A percentile compares a stretch with the other conserved stretches of the same genome.
These are phyloP conservation scores for Yarrowia osloensis DNA, from an alignment of 805 yeast genomes.

Conservation along the genomic window DNA sequence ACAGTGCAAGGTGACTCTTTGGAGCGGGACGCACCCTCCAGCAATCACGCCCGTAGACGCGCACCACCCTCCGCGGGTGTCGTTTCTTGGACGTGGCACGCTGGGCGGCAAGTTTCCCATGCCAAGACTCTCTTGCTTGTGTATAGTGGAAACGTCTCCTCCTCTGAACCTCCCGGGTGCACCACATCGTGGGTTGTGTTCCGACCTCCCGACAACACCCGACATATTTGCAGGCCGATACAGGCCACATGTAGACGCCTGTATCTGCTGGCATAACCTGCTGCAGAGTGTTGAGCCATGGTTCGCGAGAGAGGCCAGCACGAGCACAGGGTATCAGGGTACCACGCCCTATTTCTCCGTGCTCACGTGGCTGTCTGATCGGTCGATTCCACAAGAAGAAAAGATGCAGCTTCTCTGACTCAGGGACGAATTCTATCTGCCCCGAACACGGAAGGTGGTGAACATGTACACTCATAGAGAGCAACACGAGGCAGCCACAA, in stretches of 20 bases:
- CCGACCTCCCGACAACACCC: constrained; percentile 6
- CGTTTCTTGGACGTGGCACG: not conserved
- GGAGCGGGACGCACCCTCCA: not conserved
- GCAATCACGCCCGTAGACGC: too few species aligned
- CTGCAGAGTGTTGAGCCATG: too few species aligned
- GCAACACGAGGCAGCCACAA: not conserved
- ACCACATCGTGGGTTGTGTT: not conserved
- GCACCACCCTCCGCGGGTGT: not conserved
- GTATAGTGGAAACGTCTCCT: not conserved
- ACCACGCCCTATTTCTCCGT: not conserved
- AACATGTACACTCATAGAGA: not conserved
- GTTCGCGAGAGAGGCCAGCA: too few species aligned
- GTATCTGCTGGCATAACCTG: not conserved
- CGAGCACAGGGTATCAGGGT: too few species aligned
- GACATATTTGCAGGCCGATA: constrained; percentile 2
- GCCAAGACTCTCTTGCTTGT: not conserved
- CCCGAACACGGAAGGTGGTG: not conserved
- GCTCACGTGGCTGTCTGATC: constrained; percentile 10
- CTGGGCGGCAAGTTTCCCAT: not conserved
- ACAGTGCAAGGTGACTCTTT: constrained; percentile 1
- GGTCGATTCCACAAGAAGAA: not conserved
- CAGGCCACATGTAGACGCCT: not conserved
- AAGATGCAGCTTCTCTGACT: constrained; percentile 23
- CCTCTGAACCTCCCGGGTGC: not conserved
- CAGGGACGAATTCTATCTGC: constrained; percentile 16